These are phyloP conservation scores for Malus orientalis DNA, from an alignment of 306 rosid genomes.

Conservation along the genomic window DNA sequence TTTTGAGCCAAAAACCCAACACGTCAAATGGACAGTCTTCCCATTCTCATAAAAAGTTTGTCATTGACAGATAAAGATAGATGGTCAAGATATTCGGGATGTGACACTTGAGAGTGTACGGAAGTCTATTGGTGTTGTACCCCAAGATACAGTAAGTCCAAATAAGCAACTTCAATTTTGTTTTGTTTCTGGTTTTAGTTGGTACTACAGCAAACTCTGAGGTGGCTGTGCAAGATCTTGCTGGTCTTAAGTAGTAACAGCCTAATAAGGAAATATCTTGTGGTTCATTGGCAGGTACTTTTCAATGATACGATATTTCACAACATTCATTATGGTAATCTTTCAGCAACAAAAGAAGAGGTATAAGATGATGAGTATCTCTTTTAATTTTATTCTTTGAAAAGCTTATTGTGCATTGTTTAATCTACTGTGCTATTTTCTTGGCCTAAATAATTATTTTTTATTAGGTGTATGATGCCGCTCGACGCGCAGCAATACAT, in stretches of 20 bases:
- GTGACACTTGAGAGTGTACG: conserved; percentile 81
- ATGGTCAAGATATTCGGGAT: conserved; percentile 74
- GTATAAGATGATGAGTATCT: conserved; percentile 31
- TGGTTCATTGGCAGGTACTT: conserved; percentile 64
- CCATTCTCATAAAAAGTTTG: neutral
- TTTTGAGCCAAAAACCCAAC: too few species aligned
- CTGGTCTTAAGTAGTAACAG: conserved; percentile 7
- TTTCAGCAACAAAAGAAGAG: conserved; percentile 85
- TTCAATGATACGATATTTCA: conserved; percentile 91
- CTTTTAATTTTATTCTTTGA: conserved; percentile 11
- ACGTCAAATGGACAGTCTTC: neutral
- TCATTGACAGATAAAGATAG: conserved; percentile 64
- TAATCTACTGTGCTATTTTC: conserved; percentile 9
- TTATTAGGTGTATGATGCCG: conserved; percentile 83
- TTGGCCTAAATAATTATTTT: conserved; percentile 10
- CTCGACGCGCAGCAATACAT: conserved; percentile 85
- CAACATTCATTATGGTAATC: conserved; percentile 85
- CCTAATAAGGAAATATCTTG: conserved; percentile 9
- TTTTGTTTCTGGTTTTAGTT: conserved; percentile 4
- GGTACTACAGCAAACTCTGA: neutral
- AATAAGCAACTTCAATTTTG: neutral
- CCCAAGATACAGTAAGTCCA: conserved; percentile 84
- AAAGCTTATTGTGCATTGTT: conserved; percentile 10
- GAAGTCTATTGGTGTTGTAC: conserved; percentile 84
- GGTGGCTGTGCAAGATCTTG: conserved; percentile 11